Base-by-base conservation (phyloP, 2,329 filamentous ascomycete species). In the Cladorrhinum sp. region DNA sequence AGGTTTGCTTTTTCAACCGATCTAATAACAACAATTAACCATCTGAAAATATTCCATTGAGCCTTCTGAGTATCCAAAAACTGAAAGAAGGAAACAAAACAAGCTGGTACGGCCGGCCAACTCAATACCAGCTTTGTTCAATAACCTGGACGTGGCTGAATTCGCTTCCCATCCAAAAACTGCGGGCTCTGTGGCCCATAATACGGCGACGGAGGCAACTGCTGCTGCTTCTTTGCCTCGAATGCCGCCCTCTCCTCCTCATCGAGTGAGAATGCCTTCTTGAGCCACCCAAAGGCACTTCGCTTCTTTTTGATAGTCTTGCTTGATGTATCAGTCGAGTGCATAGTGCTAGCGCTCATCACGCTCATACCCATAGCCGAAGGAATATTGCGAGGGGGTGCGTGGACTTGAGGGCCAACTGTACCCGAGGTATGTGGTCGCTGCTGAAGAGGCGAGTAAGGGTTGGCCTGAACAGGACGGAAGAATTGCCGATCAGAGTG, bases 261-360 rank as follows among this genome's bases (percentile, higher is more conserved):
- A 62, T 86, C 85, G 24, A 88, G 73, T 32, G 81, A 83, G 56
- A 88, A 88, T 0, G 85, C 85, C 74, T 88, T 88, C 72, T 87
- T 88, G 59, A 88, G 72, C 85, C 85, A 88, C 1, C 85, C 85
- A 68, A 88, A 87, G 1, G 85, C 84, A 66, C 85, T 87, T 64
- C 84, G 81, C 77, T 88, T 88, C 76, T 87, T 88, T 72, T 87
- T 87, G 4, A 87, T 69, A 38, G 68, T 68, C 9, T 20, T 38
- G 57, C 68, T 63, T 64, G 70, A 65, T 1, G 75, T 74, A 45
- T 79, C 75, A 22, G 76, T 72, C 1, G 77, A 79, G 53, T 80
- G 75, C 1, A 78, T 78, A 4, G 79, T 81, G 5, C 81, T 79
- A 24, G 78, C 83, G 68, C 81, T 86, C 63, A 85, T 74, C 68